A percentile compares a stretch with the other conserved stretches of the same genome.
phyloP scores from a whole-genome alignment of 257 asterid genomes.

The Haberlea rhodopensis region DNA sequence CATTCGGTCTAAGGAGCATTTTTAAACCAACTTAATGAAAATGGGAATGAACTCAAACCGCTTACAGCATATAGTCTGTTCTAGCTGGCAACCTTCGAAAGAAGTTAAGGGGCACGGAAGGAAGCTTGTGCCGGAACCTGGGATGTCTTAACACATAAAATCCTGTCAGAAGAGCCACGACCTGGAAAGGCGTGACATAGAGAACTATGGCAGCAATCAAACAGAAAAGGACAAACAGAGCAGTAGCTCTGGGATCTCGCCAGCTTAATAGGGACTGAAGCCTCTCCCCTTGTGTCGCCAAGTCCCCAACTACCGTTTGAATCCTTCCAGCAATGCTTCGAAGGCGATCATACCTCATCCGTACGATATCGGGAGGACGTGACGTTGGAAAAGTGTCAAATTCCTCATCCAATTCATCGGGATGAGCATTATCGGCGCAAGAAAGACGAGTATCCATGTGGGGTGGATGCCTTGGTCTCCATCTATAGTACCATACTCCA shows the following conservation, averaged over 20 bases:
- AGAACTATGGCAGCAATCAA: constrained; percentile 53
- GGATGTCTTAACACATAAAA: constrained; percentile 71
- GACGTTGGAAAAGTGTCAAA: constrained; percentile 68
- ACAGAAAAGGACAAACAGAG: constrained; percentile 62
- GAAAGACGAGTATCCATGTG: constrained; percentile 72
- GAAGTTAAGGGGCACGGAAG: constrained; percentile 64
- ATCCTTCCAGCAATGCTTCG: constrained; percentile 70
- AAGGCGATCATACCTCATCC: constrained; percentile 71
- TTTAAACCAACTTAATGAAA: constrained; percentile 12
- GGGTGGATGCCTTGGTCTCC: constrained; percentile 74
- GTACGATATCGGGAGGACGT: constrained; percentile 49
- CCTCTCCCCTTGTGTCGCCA: constrained; percentile 85
- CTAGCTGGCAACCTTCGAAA: constrained; percentile 73
- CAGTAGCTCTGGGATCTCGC: constrained; percentile 77
- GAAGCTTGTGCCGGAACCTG: constrained; percentile 62
- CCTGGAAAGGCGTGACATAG: constrained; percentile 67
- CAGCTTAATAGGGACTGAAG: constrained; percentile 65
- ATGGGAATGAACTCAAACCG: background rate
- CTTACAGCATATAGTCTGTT: constrained; percentile 63
- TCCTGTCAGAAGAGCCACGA: constrained; percentile 58
- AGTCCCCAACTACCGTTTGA: constrained; percentile 70
- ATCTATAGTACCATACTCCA: constrained; percentile 68
- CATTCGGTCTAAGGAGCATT: constrained; percentile 15
- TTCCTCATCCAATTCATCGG: constrained; percentile 69
- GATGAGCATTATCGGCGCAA: constrained; percentile 56